Percentiles rank a stretch among this genome's conserved stretches.
phyloP scores from a whole-genome alignment of 2,329 filamentous ascomycete genomes.

The Aspergillus aculeatus region DNA sequence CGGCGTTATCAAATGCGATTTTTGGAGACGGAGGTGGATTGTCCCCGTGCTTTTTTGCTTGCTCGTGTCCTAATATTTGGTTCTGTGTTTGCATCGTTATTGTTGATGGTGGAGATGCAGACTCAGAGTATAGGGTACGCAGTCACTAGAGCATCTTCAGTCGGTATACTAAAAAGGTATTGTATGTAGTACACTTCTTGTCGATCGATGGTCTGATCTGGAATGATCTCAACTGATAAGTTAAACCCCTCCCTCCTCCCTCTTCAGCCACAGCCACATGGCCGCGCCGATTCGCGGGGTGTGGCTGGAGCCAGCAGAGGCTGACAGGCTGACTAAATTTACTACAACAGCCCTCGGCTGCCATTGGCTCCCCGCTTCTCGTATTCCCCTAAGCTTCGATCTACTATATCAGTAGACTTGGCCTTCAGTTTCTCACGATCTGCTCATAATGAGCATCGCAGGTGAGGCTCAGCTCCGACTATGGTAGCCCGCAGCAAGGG shows the following conservation, averaged over 20 bases:
- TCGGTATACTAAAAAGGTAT: background rate
- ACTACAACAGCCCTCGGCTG: background rate
- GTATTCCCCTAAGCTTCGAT: background rate
- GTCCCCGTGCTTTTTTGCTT: background rate
- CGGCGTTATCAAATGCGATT: background rate
- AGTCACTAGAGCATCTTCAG: background rate
- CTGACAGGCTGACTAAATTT: background rate
- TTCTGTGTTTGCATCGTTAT: background rate
- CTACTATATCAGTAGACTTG: background rate
- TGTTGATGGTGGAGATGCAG: background rate
- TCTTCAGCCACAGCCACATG: slow-evolving; percentile 3
- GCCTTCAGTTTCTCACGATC: background rate
- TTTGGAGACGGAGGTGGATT: background rate
- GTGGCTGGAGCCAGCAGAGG: background rate
- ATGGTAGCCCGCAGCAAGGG: slow-evolving; percentile 30
- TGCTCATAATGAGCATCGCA: background rate
- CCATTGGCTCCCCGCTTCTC: background rate
- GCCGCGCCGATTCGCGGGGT: background rate
- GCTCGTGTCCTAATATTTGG: background rate
- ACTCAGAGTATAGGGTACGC: background rate
- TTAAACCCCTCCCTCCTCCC: background rate
- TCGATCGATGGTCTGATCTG: background rate
- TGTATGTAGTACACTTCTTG: background rate
- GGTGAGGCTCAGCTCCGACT: background rate
- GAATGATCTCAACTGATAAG: background rate